These are phyloP conservation scores for Ogataea degrootiae DNA, from an alignment of 805 yeast genomes.

Conservation along the genomic window DNA sequence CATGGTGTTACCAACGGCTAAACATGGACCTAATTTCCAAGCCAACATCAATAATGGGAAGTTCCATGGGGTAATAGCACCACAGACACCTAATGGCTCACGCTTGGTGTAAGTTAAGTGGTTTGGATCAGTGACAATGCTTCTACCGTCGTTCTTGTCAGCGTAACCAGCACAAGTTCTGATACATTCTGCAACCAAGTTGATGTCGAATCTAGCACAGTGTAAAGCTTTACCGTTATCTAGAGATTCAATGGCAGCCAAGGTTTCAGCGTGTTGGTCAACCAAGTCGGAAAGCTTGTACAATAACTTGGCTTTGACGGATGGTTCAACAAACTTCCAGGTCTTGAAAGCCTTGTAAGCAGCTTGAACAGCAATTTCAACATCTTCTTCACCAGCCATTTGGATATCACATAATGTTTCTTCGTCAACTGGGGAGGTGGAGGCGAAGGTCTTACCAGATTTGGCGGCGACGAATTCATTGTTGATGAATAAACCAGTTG, in stretches of 20 bases:
- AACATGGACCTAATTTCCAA: conserved; percentile 92
- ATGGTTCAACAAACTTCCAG: conserved; percentile 72
- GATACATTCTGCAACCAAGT: conserved; percentile 60
- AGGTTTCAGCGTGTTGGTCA: conserved; percentile 63
- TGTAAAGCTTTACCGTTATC: conserved; percentile 85
- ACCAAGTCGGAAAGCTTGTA: conserved; percentile 72
- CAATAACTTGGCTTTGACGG: conserved; percentile 57
- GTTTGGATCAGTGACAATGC: conserved; percentile 67
- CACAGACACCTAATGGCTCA: conserved; percentile 94
- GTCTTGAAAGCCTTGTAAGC: conserved; percentile 73
- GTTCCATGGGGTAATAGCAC: conserved; percentile 96
- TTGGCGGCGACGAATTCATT: conserved; percentile 55
- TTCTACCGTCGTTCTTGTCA: conserved; percentile 76
- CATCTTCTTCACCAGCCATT: conserved; percentile 75
- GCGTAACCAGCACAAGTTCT: conserved; percentile 90
- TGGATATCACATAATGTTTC: conserved; percentile 64
- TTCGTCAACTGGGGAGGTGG: conserved; percentile 65
- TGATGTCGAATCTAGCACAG: conserved; percentile 73
- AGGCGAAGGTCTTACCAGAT: conserved; percentile 56
- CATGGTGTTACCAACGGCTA: conserved; percentile 85
- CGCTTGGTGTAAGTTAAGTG: conserved; percentile 77
- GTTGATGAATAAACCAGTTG: conserved; percentile 60
- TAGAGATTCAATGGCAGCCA: conserved; percentile 78
- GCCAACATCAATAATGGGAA: conserved; percentile 91
- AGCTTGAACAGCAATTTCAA: conserved; percentile 80